These are phyloP conservation scores for Trapa bicornis DNA, from an alignment of 345 rosid species.

Conservation along the genomic window DNA sequence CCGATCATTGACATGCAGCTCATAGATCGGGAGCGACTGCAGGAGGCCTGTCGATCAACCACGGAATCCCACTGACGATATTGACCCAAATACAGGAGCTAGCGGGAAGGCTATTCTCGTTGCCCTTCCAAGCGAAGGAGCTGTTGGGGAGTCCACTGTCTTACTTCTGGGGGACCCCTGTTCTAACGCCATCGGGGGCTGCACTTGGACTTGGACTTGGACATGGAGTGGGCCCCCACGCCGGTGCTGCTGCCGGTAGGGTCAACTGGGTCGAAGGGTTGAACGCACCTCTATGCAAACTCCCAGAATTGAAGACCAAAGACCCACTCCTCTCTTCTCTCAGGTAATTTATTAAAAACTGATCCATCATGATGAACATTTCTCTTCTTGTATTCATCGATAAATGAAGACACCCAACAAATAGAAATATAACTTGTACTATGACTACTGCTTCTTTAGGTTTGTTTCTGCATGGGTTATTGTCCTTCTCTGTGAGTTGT, in stretches of 20 bases:
- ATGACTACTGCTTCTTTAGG: too few species aligned
- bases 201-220: conserved; percentile 24
- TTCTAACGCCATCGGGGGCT: conserved; percentile 44
- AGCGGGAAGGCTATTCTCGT: conserved; percentile 29
- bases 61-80: conserved; percentile 43
- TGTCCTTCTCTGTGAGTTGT: too few species aligned
- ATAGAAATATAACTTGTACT: too few species aligned
- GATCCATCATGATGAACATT: too few species aligned
- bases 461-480: too few species aligned
- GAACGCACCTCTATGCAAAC: conserved; percentile 39
- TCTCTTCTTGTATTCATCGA: too few species aligned
- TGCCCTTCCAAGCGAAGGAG: conserved; percentile 38
- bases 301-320: conserved; percentile 15
- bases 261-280: conserved; percentile 61
- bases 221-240: too few species aligned
- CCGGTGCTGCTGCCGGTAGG: not conserved
- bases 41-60: conserved; percentile 45
- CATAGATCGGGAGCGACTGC: conserved; percentile 28
- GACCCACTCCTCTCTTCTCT: conserved; percentile 30
- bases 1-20: conserved; percentile 42
- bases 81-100: conserved; percentile 26
- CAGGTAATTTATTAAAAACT: conserved; percentile 30
- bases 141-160: conserved; percentile 31
- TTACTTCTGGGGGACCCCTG: conserved; percentile 77
- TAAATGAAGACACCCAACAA: too few species aligned